phyloP scores from a whole-genome alignment of 768 basidiomycete species.

The Boletus sensibilis region DNA sequence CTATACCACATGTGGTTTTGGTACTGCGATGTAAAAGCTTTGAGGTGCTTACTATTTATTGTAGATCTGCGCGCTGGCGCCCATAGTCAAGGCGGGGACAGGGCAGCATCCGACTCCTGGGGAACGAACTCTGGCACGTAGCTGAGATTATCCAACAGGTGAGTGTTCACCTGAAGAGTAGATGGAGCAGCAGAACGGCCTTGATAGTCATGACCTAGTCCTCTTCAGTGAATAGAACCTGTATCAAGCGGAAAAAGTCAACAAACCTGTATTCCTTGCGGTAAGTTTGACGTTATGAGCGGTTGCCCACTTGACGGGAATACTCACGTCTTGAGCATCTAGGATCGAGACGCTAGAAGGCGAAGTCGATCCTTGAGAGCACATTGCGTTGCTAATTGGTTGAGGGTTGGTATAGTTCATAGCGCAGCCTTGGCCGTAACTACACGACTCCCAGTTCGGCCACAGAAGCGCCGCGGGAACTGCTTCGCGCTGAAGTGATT shows the following conservation, averaged over 20 bases:
- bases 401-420: slow-evolving; percentile 21
- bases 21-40: background rate
- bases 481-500: slow-evolving; percentile 17
- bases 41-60: slow-evolving; percentile 10
- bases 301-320: slow-evolving; percentile 20
- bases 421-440: slow-evolving; percentile 17
- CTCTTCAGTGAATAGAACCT: background rate
- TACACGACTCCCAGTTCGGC: slow-evolving; percentile 25
- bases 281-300: slow-evolving; percentile 20
- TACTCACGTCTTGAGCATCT: slow-evolving; percentile 22
- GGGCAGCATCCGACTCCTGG: slow-evolving; percentile 12
- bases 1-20: background rate
- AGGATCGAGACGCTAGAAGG: slow-evolving; percentile 21
- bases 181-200: slow-evolving; percentile 27
- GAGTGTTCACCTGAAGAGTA: slow-evolving; percentile 25
- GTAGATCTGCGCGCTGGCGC: slow-evolving; percentile 16
- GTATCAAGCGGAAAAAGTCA: background rate
- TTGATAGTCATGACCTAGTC: slow-evolving; percentile 21
- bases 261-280: slow-evolving; percentile 24
- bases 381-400: slow-evolving; percentile 3
- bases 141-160: slow-evolving; percentile 10
- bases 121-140: slow-evolving; percentile 21
- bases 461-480: slow-evolving; percentile 20
- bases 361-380: slow-evolving; percentile 22
- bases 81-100: slow-evolving; percentile 20